Conservation (phyloP, 208 protist species). For the Acanthamoeba divionensis region DNA sequence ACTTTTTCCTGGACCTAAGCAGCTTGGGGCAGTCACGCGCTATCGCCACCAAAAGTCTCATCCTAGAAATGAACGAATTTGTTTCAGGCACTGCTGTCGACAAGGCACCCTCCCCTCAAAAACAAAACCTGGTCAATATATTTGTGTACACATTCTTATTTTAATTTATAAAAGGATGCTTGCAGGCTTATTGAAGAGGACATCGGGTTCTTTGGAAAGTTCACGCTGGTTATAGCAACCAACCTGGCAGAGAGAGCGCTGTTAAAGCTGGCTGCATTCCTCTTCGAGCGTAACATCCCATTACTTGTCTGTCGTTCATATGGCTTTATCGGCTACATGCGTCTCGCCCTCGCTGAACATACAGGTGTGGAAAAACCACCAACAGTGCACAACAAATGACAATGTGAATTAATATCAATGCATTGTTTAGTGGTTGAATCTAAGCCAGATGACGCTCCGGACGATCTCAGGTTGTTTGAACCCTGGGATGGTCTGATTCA, state of each 20-base stretch:
- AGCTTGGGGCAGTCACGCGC: slow-evolving; percentile 82
- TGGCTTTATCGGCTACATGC: slow-evolving; percentile 89
- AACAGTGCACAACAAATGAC: not conserved
- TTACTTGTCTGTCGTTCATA: slow-evolving; percentile 84
- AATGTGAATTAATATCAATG: not conserved
- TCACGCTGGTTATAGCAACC: slow-evolving; percentile 78
- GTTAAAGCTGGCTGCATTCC: slow-evolving; percentile 59
- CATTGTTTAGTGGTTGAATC: slow-evolving; percentile 75
- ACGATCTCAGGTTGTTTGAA: slow-evolving; percentile 87
- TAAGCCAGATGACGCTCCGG: slow-evolving; percentile 78
- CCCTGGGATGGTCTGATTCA: slow-evolving; percentile 54
- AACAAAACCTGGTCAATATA: not conserved
- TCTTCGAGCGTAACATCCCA: slow-evolving; percentile 73
- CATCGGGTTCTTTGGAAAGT: slow-evolving; percentile 78
- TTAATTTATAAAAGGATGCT: not conserved
- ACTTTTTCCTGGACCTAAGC: slow-evolving; percentile 90
- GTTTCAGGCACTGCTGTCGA: slow-evolving; percentile 70
- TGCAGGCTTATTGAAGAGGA: slow-evolving; percentile 60
- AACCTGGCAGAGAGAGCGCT: slow-evolving; percentile 65
- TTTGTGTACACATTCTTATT: not conserved
- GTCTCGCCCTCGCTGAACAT: slow-evolving; percentile 76
- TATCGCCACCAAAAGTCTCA: slow-evolving; percentile 74
- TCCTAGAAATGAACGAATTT: slow-evolving; percentile 88
- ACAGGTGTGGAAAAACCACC: slow-evolving; percentile 48
- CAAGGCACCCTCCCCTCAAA: slow-evolving; percentile 40